phyloP scores from a whole-genome alignment of 2,329 filamentous ascomycete genomes.

The Phialophora tarda region DNA sequence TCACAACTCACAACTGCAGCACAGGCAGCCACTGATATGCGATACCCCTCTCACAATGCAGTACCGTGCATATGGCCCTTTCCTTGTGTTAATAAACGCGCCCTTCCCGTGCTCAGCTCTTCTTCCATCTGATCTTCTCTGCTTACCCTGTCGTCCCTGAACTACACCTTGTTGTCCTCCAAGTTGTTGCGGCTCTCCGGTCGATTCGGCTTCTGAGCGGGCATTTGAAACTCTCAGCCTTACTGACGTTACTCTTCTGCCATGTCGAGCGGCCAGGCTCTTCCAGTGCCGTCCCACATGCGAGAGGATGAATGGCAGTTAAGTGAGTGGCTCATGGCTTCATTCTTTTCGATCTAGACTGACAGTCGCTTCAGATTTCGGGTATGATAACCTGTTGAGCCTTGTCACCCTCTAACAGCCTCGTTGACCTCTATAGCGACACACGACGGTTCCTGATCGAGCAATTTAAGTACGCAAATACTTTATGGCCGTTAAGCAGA shows the following conservation, averaged over 20 bases:
- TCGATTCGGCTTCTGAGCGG: not conserved
- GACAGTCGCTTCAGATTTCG: not conserved
- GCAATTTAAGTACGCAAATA: conserved; percentile 7
- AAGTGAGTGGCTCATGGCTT: not conserved
- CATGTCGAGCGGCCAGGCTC: not conserved
- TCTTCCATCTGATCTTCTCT: not conserved
- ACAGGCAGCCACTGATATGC: conserved; percentile 7
- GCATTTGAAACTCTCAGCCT: not conserved
- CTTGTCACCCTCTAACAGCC: not conserved
- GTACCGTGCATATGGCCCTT: conserved; percentile 1
- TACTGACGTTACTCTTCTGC: not conserved
- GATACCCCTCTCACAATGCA: not conserved
- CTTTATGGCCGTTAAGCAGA: not conserved
- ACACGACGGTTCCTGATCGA: conserved; percentile 22
- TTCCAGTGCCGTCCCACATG: not conserved
- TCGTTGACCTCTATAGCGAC: conserved; percentile 8
- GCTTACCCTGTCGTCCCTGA: not conserved
- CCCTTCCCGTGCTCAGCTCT: not conserved
- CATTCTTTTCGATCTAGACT: not conserved
- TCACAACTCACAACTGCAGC: not conserved
- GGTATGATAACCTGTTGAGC: not conserved
- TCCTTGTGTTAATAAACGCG: not conserved
- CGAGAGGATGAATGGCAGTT: conserved; percentile 5
- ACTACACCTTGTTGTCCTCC: not conserved
- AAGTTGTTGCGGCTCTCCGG: not conserved